A percentile compares a stretch with the other conserved stretches of the same genome.
Evolutionary conservation across 192 early-diverging fungal species (phyloP).

Genomic region (Coemansia guatemalensis): DNA sequence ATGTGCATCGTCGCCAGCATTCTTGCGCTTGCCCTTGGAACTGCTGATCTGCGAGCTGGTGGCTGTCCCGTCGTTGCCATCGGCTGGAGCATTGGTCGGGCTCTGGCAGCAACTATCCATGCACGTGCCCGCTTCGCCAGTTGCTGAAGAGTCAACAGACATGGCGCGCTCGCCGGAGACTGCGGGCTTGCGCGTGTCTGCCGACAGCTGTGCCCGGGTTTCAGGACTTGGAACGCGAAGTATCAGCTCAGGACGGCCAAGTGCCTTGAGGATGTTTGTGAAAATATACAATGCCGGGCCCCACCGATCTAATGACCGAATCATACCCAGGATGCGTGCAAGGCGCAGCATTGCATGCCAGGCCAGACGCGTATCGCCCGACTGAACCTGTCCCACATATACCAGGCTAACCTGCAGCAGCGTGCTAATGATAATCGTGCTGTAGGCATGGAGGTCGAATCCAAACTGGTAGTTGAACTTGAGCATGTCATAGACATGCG

Average conservation of each 20-base stretch:
- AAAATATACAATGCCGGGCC: conserved; percentile 53
- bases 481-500: conserved; percentile 43
- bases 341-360: conserved; percentile 52
- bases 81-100: not conserved
- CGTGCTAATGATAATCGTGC: conserved; percentile 36
- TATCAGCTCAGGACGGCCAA: conserved; percentile 46
- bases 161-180: conserved; percentile 8
- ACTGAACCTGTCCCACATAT: conserved; percentile 51
- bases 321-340: conserved; percentile 49
- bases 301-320: conserved; percentile 52
- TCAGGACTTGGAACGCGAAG: conserved; percentile 44
- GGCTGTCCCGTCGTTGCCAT: conserved; percentile 1
- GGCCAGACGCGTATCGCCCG: conserved; percentile 28
- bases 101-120: conserved; percentile 24
- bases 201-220: conserved; percentile 28
- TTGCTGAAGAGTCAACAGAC: conserved; percentile 35
- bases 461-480: conserved; percentile 54
- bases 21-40: conserved; percentile 43
- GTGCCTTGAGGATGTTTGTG: conserved; percentile 55
- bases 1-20: conserved; percentile 18
- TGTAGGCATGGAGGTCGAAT: conserved; percentile 46
- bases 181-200: conserved; percentile 26
- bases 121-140: conserved; percentile 20
- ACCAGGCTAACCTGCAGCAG: conserved; percentile 49
- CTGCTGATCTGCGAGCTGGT: not conserved